phyloP scores from a whole-genome alignment of 2,329 filamentous ascomycete genomes.

The Neobulgaria alba region DNA sequence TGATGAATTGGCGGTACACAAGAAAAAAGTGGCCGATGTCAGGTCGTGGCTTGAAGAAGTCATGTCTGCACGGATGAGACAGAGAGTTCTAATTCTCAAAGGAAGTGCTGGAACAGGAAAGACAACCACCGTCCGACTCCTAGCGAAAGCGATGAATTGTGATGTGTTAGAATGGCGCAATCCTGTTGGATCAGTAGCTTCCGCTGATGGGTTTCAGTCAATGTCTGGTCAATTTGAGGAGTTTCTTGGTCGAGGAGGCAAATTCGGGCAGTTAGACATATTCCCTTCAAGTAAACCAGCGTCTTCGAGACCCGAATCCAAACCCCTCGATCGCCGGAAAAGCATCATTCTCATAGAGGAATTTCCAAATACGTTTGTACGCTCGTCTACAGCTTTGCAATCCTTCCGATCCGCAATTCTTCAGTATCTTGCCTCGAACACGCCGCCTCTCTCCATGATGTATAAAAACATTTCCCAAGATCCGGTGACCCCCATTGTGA shows the following conservation, averaged over 20 bases:
- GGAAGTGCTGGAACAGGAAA: constrained; percentile 89
- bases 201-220: constrained; percentile 56
- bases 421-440: constrained; percentile 63
- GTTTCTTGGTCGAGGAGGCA: constrained; percentile 74
- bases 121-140: constrained; percentile 72
- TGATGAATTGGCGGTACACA: constrained; percentile 86
- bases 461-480: constrained; percentile 32
- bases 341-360: constrained; percentile 71
- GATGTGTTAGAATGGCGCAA: constrained; percentile 88
- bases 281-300: constrained; percentile 23
- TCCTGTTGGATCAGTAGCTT: constrained; percentile 52
- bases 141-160: constrained; percentile 69
- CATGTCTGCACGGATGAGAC: constrained; percentile 52
- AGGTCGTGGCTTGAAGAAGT: constrained; percentile 73
- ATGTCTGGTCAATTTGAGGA: constrained; percentile 81
- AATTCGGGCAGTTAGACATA: constrained; percentile 63
- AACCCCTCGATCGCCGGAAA: constrained; percentile 28
- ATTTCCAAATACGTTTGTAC: constrained; percentile 67
- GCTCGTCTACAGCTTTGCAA: constrained; percentile 53
- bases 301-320: constrained; percentile 24
- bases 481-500: constrained; percentile 63
- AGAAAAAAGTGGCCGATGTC: constrained; percentile 86
- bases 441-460: constrained; percentile 43
- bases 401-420: constrained; percentile 70
- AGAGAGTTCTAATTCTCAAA: constrained; percentile 76